Conservation (phyloP, 148 eudicot species). For the Amaranthus hypochondriacus region DNA sequence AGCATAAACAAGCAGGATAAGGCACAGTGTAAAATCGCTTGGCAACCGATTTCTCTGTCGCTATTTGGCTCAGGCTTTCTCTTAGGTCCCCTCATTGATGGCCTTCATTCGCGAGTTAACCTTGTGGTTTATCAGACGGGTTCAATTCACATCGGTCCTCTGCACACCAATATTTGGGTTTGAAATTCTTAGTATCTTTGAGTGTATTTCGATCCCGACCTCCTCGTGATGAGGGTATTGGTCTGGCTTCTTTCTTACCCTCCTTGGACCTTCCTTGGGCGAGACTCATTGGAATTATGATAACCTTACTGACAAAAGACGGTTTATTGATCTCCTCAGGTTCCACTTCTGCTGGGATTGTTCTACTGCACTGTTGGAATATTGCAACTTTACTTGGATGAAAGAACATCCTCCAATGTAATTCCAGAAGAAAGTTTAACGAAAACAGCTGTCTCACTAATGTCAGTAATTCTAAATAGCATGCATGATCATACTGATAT, state of each 20-base stretch:
- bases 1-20: slow-evolving; percentile 29
- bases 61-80: slow-evolving; percentile 67
- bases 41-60: slow-evolving; percentile 42
- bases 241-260: background rate
- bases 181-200: background rate
- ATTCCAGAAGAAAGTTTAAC: slow-evolving; percentile 25
- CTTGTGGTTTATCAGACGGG: slow-evolving; percentile 66
- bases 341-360: slow-evolving; percentile 68
- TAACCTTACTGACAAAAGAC: too few relatives aligned
- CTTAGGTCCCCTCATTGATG: slow-evolving; percentile 68
- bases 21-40: slow-evolving; percentile 15
- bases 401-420: slow-evolving; percentile 27
- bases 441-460: slow-evolving; percentile 47
- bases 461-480: slow-evolving; percentile 35
- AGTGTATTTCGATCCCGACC: too few relatives aligned
- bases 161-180: slow-evolving; percentile 84
- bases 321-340: slow-evolving; percentile 32
- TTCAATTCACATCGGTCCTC: slow-evolving; percentile 72
- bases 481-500: background rate
- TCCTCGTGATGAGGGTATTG: too few relatives aligned
- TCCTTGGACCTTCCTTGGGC: background rate
- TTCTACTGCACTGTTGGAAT: slow-evolving; percentile 69
- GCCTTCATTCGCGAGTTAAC: slow-evolving; percentile 71
- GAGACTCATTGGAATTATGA: too few relatives aligned
- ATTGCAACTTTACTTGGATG: slow-evolving; percentile 62